These are phyloP conservation scores for Malus orientalis DNA, from an alignment of 306 rosid genomes.

Conservation along the genomic window DNA sequence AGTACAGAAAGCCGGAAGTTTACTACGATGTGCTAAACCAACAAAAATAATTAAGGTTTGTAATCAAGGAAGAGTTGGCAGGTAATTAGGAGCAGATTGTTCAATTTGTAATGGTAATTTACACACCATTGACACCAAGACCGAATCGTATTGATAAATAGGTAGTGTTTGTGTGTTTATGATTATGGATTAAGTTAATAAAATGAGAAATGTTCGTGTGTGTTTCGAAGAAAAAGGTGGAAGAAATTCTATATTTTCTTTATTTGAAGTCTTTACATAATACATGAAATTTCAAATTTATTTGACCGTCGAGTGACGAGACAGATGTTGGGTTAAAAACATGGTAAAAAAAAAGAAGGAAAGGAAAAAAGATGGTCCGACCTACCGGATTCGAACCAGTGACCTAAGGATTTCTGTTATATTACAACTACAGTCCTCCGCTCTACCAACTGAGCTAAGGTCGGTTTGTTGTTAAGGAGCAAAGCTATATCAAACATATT, in stretches of 20 bases:
- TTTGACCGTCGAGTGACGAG: too few relatives aligned
- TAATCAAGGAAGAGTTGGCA: not conserved
- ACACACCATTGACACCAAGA: not conserved
- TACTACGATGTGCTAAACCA: conserved; percentile 42
- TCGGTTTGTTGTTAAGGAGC: not conserved
- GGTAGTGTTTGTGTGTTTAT: too few relatives aligned
- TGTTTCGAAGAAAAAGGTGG: too few relatives aligned
- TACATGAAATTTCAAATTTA: too few relatives aligned
- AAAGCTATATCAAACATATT: too few relatives aligned
- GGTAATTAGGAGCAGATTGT: not conserved
- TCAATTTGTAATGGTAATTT: not conserved
- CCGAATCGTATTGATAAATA: not conserved
- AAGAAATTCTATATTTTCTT: too few relatives aligned
- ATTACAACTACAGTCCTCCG: conserved; percentile 51
- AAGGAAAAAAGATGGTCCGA: conserved; percentile 8
- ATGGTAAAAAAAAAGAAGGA: not conserved
- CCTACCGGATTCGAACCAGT: conserved; percentile 55
- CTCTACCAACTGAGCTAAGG: conserved; percentile 66
- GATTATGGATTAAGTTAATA: too few relatives aligned
- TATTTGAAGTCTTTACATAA: too few relatives aligned
- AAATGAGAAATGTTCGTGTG: too few relatives aligned
- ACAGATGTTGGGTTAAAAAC: too few relatives aligned
- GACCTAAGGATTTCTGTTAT: conserved; percentile 34
- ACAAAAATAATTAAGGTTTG: conserved; percentile 6
- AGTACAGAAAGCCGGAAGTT: conserved; percentile 56